A percentile compares a stretch with the other conserved stretches of the same genome.
Conservation (phyloP, 495 filamentous ascomycete genomes). For the Penicillium arizonense region DNA sequence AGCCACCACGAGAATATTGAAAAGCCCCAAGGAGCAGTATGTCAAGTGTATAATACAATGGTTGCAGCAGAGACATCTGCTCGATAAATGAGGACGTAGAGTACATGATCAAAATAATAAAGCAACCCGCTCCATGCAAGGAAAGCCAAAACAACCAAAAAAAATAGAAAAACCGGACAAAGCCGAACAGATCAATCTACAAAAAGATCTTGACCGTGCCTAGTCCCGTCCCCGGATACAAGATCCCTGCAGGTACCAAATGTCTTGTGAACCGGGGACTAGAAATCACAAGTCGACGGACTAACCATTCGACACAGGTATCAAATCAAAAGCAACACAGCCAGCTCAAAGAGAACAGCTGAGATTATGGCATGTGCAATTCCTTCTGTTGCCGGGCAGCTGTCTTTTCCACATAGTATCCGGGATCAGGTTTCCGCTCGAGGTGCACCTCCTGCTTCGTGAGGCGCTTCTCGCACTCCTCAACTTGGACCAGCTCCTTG, state of each 20-base stretch:
- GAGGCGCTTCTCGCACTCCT: conserved; percentile 73
- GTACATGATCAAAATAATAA: conserved; percentile 27
- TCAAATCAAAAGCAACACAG: conserved; percentile 8
- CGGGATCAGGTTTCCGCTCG: conserved; percentile 74
- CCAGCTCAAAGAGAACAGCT: not conserved
- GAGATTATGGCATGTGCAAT: not conserved
- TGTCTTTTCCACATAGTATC: conserved; percentile 81
- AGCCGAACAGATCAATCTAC: not conserved
- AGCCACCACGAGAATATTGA: too few species aligned
- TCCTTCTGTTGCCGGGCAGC: conserved; percentile 28
- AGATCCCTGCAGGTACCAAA: not conserved
- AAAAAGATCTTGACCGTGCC: not conserved
- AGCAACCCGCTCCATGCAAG: conserved; percentile 44
- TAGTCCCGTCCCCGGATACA: not conserved
- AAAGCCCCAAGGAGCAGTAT: too few species aligned
- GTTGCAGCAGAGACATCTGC: conserved; percentile 2
- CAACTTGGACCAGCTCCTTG: conserved; percentile 88
- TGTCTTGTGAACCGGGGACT: not conserved
- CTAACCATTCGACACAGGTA: too few species aligned
- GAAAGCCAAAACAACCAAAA: conserved; percentile 18
- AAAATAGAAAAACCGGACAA: conserved; percentile 7
- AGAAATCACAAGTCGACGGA: too few species aligned
- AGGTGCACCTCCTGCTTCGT: conserved; percentile 71
- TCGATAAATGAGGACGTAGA: conserved; percentile 16
- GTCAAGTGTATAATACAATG: conserved; percentile 35